A percentile compares a stretch with the other conserved stretches of the same genome.
These are phyloP conservation scores for Entomortierella chlamydospora DNA, from an alignment of 192 early-diverging fungal species.

Conservation along the genomic window DNA sequence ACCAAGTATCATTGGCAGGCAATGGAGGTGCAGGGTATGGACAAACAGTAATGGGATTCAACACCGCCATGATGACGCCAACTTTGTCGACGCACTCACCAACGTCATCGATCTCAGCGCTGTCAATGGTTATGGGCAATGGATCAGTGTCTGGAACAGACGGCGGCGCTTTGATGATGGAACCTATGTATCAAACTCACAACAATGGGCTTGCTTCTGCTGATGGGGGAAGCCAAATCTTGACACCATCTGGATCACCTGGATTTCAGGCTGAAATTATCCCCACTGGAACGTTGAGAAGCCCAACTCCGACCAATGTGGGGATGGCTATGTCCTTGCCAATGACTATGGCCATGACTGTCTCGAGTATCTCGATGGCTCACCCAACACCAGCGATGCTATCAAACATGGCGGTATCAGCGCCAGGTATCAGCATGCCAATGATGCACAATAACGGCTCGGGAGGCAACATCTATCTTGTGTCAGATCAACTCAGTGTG, in stretches of 20 bases:
- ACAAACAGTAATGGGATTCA: conserved; percentile 12
- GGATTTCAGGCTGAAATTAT: conserved; percentile 17
- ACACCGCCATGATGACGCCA: conserved; percentile 21
- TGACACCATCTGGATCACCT: conserved; percentile 23
- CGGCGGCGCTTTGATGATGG: conserved; percentile 11
- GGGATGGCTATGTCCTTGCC: conserved; percentile 2
- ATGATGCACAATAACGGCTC: conserved; percentile 26
- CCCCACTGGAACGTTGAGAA: conserved; percentile 8
- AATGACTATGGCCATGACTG: conserved; percentile 14
- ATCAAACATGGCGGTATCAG: neutral
- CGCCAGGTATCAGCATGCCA: conserved; percentile 10
- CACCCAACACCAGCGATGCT: conserved; percentile 16
- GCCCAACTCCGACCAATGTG: conserved; percentile 7
- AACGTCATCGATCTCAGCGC: conserved; percentile 17
- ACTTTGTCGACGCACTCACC: conserved; percentile 33
- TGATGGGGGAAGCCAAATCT: neutral
- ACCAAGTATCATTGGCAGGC: conserved; percentile 4
- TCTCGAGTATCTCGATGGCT: neutral
- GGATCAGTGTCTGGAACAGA: conserved; percentile 6
- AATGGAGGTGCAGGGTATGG: neutral
- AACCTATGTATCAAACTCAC: conserved; percentile 16
- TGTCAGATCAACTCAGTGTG: conserved; percentile 14
- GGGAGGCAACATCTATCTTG: neutral
- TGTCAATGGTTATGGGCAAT: conserved; percentile 31
- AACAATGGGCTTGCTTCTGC: neutral